Base-by-base conservation (phyloP, 257 asterid genomes). In the Hygrophila difformis region DNA sequence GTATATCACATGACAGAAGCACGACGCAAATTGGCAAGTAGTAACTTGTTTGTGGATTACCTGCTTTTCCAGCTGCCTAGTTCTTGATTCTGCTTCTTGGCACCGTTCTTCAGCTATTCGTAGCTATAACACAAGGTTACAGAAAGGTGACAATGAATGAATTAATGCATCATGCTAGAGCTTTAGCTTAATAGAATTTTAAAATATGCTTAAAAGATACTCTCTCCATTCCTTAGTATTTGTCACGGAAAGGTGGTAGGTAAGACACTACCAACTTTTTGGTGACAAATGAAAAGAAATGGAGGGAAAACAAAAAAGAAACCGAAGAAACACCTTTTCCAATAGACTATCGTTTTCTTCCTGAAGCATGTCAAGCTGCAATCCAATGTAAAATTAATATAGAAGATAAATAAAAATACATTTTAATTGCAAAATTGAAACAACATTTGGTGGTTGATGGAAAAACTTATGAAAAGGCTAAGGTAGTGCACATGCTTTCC, bases 311-410 rank as follows among this genome's bases (percentile, higher is more conserved):
- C n/a, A n/a, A n/a, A 8, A 12, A 47, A 51, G 56, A 64, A 49
- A 55, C 22, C 52, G 44, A 23, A 54, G 53, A 44, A 62, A 61
- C 49, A 89, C 98, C 98, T 89, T 89, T 52, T 82, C 94, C 35
- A 79, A 55, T 67, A 89, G 67, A 66, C 72, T 75, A 51, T 85
- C 98, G 54, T 89, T 89, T 73, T 89, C 94, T 78, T 85, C 98
- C 60, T 89, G 98, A 66, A 89, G 98, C 94, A 85, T 79, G 69
- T 89, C 98, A 61, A 89, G 79, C 97, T 89, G 91, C 72, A 77
- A 40, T 49, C 18, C 15, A 12, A 43, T 31, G 36, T 37, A 40
- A 14, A 38, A 43, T 31, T 20, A 56, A 57, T 39, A 26, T 54
- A 31, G 21, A 9, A 20, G 6, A 13, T 42, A 57, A 35, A 24